phyloP scores from a whole-genome alignment of 169 alveolate genomes.

The Plasmodium fragile region DNA sequence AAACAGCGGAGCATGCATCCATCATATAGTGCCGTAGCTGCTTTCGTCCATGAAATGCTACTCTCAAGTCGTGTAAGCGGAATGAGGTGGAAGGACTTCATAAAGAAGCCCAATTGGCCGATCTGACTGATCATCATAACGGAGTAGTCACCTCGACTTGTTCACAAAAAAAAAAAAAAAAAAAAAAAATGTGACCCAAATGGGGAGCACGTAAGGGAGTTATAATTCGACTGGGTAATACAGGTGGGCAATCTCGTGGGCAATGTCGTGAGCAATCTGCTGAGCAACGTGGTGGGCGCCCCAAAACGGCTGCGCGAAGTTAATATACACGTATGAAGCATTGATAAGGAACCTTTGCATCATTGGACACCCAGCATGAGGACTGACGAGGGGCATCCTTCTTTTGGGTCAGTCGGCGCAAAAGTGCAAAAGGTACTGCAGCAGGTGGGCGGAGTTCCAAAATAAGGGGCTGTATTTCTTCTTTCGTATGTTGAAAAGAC shows the following conservation, averaged over 20 bases:
- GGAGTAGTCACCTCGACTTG: not conserved
- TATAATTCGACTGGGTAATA: not conserved
- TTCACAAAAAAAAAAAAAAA: not conserved
- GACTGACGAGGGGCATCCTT: not conserved
- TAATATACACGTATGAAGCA: not conserved
- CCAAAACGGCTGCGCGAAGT: not conserved
- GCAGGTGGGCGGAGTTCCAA: slow-evolving; percentile 51
- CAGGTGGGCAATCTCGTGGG: not conserved
- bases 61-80: not conserved
- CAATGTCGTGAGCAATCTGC: not conserved
- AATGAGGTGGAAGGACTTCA: not conserved
- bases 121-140: not conserved
- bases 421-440: slow-evolving; percentile 41
- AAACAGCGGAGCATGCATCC: not conserved
- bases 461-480: slow-evolving; percentile 35
- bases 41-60: not conserved
- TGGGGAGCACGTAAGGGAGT: not conserved
- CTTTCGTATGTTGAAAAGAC: slow-evolving; percentile 29
- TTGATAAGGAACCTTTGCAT: not conserved
- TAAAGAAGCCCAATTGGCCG: not conserved
- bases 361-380: not conserved
- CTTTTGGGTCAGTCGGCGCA: slow-evolving; percentile 1
- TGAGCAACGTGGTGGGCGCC: not conserved
- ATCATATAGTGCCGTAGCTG: not conserved
- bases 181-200: not conserved